phyloP scores from a whole-genome alignment of 495 filamentous ascomycete species.

The Polyplosphaeria fusca region DNA sequence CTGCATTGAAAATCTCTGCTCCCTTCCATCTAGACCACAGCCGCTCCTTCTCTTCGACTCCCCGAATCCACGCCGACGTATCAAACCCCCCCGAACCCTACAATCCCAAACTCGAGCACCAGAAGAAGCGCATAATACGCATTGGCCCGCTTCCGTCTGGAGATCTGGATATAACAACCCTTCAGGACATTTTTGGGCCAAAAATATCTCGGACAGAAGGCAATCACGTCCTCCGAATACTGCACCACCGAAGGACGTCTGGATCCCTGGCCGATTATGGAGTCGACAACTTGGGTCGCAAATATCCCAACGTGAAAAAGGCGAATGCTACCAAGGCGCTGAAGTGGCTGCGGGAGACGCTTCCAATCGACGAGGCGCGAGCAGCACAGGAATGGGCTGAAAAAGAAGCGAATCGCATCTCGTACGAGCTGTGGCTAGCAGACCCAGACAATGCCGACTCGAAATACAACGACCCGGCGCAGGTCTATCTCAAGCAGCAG shows the following conservation, averaged over 20 bases:
- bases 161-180: slow-evolving; percentile 36
- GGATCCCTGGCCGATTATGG: slow-evolving; percentile 64
- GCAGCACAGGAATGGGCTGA: slow-evolving; percentile 62
- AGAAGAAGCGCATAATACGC: slow-evolving; percentile 13
- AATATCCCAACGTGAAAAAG: slow-evolving; percentile 29
- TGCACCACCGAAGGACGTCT: slow-evolving; percentile 70
- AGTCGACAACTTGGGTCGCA: slow-evolving; percentile 33
- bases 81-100: neutral
- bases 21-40: neutral
- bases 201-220: slow-evolving; percentile 50
- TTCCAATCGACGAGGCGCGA: slow-evolving; percentile 73
- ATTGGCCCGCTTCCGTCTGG: slow-evolving; percentile 25
- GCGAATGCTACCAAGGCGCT: slow-evolving; percentile 51
- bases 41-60: slow-evolving; percentile 21
- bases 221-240: slow-evolving; percentile 62
- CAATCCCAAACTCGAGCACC: neutral
- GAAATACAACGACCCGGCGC: slow-evolving; percentile 39
- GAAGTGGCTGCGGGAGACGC: slow-evolving; percentile 62
- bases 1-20: neutral
- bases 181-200: slow-evolving; percentile 62
- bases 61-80: slow-evolving; percentile 6
- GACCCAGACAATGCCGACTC: slow-evolving; percentile 46
- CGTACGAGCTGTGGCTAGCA: slow-evolving; percentile 29
- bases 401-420: slow-evolving; percentile 44
- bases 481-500: slow-evolving; percentile 15